phyloP scores from a whole-genome alignment of 371 early-diverging fungal species.

The Mucor saturninus region DNA sequence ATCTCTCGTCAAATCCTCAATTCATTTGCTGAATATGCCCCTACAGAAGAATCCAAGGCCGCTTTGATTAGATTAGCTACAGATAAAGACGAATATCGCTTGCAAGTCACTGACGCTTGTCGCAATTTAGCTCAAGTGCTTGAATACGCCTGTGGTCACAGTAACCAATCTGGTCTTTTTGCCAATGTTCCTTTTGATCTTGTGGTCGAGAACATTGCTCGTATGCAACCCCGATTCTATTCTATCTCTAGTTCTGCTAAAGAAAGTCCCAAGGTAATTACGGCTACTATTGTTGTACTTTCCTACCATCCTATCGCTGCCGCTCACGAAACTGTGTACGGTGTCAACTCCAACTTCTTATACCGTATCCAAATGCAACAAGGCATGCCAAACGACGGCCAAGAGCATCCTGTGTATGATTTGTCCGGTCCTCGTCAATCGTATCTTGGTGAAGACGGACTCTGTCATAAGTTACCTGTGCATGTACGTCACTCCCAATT shows the following conservation, averaged over 20 bases:
- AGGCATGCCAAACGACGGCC: not conserved
- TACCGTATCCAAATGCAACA: conserved; percentile 17
- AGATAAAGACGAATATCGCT: conserved; percentile 76
- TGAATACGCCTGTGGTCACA: conserved; percentile 34
- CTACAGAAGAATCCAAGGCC: conserved; percentile 56
- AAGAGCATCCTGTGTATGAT: conserved; percentile 28
- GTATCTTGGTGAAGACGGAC: conserved; percentile 22
- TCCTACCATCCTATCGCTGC: conserved; percentile 67
- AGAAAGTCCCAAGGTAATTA: conserved; percentile 71
- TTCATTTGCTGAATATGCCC: conserved; percentile 62
- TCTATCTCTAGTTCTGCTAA: conserved; percentile 89
- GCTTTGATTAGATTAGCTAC: conserved; percentile 61
- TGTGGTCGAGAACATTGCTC: conserved; percentile 79
- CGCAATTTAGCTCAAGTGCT: conserved; percentile 74
- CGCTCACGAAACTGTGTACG: conserved; percentile 64
- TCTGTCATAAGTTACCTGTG: conserved; percentile 67
- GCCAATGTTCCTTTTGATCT: conserved; percentile 68
- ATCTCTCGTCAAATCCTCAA: conserved; percentile 69
- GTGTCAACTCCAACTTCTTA: conserved; percentile 77
- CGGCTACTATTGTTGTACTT: conserved; percentile 88
- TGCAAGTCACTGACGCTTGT: conserved; percentile 62
- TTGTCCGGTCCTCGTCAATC: conserved; percentile 49
- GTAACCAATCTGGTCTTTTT: conserved; percentile 30
- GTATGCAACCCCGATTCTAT: conserved; percentile 91
- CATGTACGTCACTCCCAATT: conserved; percentile 90